Conservation (phyloP, 2,329 filamentous ascomycete species). For the Ilyonectria mors-panacis region DNA sequence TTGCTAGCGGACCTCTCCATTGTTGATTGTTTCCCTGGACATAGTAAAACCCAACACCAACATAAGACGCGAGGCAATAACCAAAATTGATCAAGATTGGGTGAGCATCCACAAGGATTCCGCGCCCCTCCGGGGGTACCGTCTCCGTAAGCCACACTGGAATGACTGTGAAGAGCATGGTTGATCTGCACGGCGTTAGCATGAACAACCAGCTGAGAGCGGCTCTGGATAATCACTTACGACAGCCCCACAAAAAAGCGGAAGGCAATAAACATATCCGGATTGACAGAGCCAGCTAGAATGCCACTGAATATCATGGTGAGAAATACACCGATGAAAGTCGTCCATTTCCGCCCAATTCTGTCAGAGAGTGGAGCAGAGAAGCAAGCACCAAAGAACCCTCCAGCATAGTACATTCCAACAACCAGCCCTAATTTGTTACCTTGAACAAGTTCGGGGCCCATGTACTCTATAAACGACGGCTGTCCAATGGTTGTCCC, state of each 20-base stretch:
- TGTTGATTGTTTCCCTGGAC: conserved; percentile 13
- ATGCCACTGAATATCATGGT: conserved; percentile 1
- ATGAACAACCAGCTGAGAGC: neutral
- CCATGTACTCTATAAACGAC: conserved; percentile 1
- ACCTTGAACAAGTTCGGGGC: neutral
- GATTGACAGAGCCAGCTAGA: neutral
- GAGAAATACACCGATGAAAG: neutral
- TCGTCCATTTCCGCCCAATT: neutral
- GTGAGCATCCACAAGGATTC: conserved; percentile 17
- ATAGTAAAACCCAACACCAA: conserved; percentile 19
- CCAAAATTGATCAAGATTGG: conserved; percentile 19
- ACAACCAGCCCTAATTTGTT: neutral
- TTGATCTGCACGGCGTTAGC: neutral
- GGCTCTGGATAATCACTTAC: neutral
- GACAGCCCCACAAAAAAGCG: conserved; percentile 16
- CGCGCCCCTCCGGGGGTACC: conserved; percentile 7
- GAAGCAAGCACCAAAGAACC: neutral
- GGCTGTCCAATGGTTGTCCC: conserved; percentile 4
- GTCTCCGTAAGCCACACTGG: conserved; percentile 19
- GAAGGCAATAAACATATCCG: conserved; percentile 22
- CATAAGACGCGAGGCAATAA: conserved; percentile 17
- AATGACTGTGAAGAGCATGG: conserved; percentile 12
- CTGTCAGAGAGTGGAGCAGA: neutral
- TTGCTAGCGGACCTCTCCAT: conserved; percentile 18
- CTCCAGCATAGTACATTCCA: conserved; percentile 13